phyloP scores from a whole-genome alignment of 2,329 filamentous ascomycete species.

The Colletotrichum magnum region DNA sequence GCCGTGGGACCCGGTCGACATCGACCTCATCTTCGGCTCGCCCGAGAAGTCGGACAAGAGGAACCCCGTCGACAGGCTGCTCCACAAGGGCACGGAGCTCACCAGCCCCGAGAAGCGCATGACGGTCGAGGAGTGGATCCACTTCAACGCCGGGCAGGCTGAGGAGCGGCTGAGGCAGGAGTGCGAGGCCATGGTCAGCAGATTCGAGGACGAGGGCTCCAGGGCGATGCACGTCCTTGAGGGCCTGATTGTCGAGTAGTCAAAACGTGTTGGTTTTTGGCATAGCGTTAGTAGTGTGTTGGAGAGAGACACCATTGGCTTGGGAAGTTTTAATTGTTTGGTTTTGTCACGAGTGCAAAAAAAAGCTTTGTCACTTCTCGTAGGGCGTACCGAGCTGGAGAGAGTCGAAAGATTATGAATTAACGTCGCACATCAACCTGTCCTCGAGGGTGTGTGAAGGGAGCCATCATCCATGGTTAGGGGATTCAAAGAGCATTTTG shows the following conservation, averaged over 20 bases:
- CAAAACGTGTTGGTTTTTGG: slow-evolving; percentile 27
- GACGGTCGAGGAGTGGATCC: slow-evolving; percentile 95
- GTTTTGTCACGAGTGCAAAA: slow-evolving; percentile 25
- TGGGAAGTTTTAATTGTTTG: slow-evolving; percentile 24
- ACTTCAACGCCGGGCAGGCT: slow-evolving; percentile 82
- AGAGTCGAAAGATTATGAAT: neutral
- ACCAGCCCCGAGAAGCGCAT: slow-evolving; percentile 86
- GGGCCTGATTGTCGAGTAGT: slow-evolving; percentile 72
- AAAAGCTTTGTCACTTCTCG: neutral
- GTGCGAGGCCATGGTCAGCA: slow-evolving; percentile 85
- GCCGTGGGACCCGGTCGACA: slow-evolving; percentile 81
- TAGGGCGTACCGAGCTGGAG: neutral
- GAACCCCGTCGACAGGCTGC: slow-evolving; percentile 63
- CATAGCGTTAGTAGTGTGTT: slow-evolving; percentile 25
- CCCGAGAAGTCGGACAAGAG: slow-evolving; percentile 65
- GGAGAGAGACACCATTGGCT: slow-evolving; percentile 17
- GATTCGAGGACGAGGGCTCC: slow-evolving; percentile 87
- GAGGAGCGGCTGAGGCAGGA: slow-evolving; percentile 84
- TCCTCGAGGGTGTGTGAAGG: neutral
- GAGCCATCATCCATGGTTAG: too few relatives aligned
- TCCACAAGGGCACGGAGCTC: slow-evolving; percentile 72
- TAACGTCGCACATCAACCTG: neutral
- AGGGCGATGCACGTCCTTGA: slow-evolving; percentile 84
- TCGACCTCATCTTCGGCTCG: slow-evolving; percentile 78
- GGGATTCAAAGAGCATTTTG: neutral